Conservation (phyloP, 225 moss, liverwort and hornwort genomes). For the Physcomitrium patens region DNA sequence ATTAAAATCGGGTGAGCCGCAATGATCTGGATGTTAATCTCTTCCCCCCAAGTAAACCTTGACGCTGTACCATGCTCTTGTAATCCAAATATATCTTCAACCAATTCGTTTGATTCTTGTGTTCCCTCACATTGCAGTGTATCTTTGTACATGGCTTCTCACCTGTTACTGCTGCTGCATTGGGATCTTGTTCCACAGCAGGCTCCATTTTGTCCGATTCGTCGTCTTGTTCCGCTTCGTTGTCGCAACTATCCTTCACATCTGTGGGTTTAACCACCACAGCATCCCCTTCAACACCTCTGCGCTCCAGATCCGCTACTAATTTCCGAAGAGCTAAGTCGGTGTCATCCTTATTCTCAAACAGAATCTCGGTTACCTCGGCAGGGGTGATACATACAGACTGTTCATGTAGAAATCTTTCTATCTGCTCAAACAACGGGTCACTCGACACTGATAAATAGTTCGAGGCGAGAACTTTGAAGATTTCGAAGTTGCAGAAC, state of each 20-base stretch:
- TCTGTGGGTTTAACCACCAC: background rate
- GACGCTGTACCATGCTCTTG: constrained; percentile 14
- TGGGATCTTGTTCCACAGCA: background rate
- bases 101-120: constrained; percentile 6
- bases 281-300: constrained; percentile 17
- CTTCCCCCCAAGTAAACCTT: constrained; percentile 5
- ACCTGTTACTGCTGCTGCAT: background rate
- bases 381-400: constrained; percentile 39
- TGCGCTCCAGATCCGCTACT: constrained; percentile 30
- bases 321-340: constrained; percentile 28
- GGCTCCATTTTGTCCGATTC: background rate
- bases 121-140: constrained; percentile 31
- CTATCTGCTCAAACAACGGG: constrained; percentile 26
- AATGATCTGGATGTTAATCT: background rate
- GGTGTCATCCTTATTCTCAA: constrained; percentile 29
- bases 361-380: constrained; percentile 37
- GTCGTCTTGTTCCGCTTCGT: background rate
- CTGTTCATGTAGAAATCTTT: constrained; percentile 25
- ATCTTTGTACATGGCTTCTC: constrained; percentile 11
- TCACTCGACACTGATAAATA: constrained; percentile 21
- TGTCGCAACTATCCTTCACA: background rate
- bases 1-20: too few relatives aligned
- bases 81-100: constrained; percentile 1
- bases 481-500: constrained; percentile 38
- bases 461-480: constrained; percentile 38